Evolutionary conservation across 2,329 filamentous ascomycete species (phyloP), one percentile per base, ranked within the genome.

Genomic region (Fulvia fulva): DNA sequence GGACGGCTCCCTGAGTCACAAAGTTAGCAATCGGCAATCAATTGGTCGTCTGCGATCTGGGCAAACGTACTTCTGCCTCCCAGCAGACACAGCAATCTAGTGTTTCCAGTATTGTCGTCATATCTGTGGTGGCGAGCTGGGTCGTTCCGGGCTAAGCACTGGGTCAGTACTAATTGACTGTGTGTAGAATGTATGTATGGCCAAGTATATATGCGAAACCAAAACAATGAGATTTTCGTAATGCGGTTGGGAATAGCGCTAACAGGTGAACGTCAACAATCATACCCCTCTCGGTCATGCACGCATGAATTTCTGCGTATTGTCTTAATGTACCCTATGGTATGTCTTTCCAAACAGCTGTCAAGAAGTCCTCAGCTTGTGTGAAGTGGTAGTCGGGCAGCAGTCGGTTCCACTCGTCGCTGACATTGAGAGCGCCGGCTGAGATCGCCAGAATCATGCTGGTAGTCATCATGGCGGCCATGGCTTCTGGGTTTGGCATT

Each of bases 371-470:
- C 55, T 79, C 76, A 1, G 71, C 65, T 8, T 65, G 56, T 1
- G 67, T 74, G 51, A 81, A 81, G 56, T 75, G 55, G 41, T 76
- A 78, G 22, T 80, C 75, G 0, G 79, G 77, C 28, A 79, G 71
- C 19, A 77, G 63, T 51, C 71, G 59, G 59, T 82, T 82, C 70
- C 73, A 79, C 59, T 80, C 77, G 34, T 74, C 73, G 16, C 76
- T 73, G 0, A 76, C 71, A 58, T 75, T 69, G 77, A 76, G 80
- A 0, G 72, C 72, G 1, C 78, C 79, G 19, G 46, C 51, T 14
- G 52, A 41, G 1, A 54, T 53, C n/a, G 16, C 46, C 21, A 55
- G 21, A 21, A 59, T 28, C 22, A 59, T 50, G 43, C 57, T 75
- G 51, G 0, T 78, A 76, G 1, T 66, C 64, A 1, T 73, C 63